A percentile compares a stretch with the other conserved stretches of the same genome.
phyloP scores from a whole-genome alignment of 2,329 filamentous ascomycete species.

The Penicillium hesseltinei region DNA sequence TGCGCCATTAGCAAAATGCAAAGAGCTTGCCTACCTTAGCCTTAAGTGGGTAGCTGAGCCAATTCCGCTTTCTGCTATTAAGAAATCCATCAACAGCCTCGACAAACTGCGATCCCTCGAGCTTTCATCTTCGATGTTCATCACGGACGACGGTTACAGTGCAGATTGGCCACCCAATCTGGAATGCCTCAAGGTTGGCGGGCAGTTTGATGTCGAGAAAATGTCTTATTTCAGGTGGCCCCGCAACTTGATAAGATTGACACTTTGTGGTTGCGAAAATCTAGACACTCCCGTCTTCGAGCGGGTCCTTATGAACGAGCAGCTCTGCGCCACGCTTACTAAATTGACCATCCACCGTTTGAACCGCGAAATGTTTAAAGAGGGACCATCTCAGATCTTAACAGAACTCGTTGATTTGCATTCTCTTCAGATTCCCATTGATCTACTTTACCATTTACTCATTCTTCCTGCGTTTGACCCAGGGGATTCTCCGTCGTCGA shows the following conservation, averaged over 20 bases:
- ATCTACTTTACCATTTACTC: neutral
- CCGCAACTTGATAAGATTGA: neutral
- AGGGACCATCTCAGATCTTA: neutral
- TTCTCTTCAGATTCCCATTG: conserved; percentile 2
- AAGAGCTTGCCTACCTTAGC: conserved; percentile 50
- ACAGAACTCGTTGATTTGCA: neutral
- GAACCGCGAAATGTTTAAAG: neutral
- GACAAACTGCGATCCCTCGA: conserved; percentile 45
- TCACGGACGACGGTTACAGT: conserved; percentile 4
- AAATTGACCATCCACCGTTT: neutral
- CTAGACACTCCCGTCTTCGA: neutral
- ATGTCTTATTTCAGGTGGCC: conserved; percentile 14
- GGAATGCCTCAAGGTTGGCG: conserved; percentile 1
- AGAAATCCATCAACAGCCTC: conserved; percentile 52
- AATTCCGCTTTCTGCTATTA: conserved; percentile 50
- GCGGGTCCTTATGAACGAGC: conserved; percentile 1
- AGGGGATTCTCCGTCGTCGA: neutral
- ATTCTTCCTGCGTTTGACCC: neutral
- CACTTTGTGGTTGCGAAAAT: neutral
- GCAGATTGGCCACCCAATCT: conserved; percentile 10
- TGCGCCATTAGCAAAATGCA: conserved; percentile 56
- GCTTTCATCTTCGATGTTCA: conserved; percentile 32
- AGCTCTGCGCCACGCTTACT: neutral
- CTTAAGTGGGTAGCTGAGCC: conserved; percentile 53
- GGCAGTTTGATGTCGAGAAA: neutral